Percentiles rank a stretch among this genome's conserved stretches.
Conservation (phyloP, 352 stramenopile genomes). For the Pythium aristosporum region DNA sequence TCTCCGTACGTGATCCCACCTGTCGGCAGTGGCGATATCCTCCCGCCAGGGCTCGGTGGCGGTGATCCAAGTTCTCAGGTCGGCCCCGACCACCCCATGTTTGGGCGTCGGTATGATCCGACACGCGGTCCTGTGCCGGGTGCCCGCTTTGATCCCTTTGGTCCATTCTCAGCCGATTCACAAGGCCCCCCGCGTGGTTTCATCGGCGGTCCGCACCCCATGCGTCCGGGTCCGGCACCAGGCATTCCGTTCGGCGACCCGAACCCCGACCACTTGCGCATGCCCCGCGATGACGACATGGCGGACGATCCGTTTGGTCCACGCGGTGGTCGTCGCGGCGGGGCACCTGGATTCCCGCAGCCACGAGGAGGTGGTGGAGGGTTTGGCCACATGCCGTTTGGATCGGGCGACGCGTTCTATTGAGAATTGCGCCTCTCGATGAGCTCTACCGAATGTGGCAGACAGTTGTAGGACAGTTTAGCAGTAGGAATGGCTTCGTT, state of each 20-base stretch:
- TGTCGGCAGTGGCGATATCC: constrained; percentile 65
- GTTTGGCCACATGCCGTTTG: constrained; percentile 49
- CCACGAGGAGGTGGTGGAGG: constrained; percentile 33
- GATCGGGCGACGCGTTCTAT: constrained; percentile 70
- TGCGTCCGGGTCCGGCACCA: constrained; percentile 41
- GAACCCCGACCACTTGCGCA: constrained; percentile 78
- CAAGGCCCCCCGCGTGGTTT: constrained; percentile 44
- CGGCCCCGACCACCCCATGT: constrained; percentile 71
- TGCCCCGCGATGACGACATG: constrained; percentile 65
- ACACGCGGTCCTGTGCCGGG: constrained; percentile 61
- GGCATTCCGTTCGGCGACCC: constrained; percentile 71
- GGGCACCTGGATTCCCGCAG: constrained; percentile 19
- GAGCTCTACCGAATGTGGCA: background rate
- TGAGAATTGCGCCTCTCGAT: constrained; percentile 18
- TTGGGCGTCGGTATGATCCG: constrained; percentile 58
- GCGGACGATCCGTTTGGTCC: constrained; percentile 51
- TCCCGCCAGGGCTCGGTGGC: constrained; percentile 57
- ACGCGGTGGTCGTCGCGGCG: constrained; percentile 26
- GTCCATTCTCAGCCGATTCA: constrained; percentile 52
- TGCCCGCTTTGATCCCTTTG: constrained; percentile 83
- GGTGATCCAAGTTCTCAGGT: constrained; percentile 73
- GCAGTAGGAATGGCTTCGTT: too few relatives aligned
- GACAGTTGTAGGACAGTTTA: background rate
- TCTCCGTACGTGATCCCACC: constrained; percentile 40
- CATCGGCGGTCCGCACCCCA: constrained; percentile 31